These are phyloP conservation scores for Naganishia friedmannii DNA, from an alignment of 768 basidiomycete genomes.

Conservation along the genomic window DNA sequence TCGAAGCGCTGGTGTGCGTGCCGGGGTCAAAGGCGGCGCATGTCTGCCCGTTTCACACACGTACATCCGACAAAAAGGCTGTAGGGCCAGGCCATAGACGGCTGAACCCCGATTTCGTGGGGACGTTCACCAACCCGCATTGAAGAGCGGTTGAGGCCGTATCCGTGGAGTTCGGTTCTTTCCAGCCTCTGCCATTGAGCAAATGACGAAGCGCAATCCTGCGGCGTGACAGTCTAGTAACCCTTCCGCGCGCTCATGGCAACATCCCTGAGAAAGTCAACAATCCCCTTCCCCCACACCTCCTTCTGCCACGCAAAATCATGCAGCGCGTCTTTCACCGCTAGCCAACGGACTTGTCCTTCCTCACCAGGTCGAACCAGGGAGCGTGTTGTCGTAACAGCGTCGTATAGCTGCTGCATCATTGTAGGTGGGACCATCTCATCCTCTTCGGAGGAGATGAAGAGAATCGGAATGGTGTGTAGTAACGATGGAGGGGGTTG, in stretches of 20 bases:
- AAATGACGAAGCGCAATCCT: too few relatives aligned
- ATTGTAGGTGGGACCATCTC: conserved; percentile 57
- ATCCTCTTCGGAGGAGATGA: conserved; percentile 52
- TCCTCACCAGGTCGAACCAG: not conserved
- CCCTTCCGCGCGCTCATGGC: not conserved
- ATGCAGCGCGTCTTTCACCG: conserved; percentile 52
- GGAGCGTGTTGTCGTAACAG: conserved; percentile 1
- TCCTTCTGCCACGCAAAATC: conserved; percentile 53
- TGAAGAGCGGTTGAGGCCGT: too few relatives aligned
- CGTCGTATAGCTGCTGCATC: conserved; percentile 49
- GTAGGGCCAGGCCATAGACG: too few relatives aligned
- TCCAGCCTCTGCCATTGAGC: too few relatives aligned
- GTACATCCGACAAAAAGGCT: too few relatives aligned
- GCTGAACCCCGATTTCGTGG: too few relatives aligned
- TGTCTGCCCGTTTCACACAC: too few relatives aligned
- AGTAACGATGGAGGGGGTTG: not conserved
- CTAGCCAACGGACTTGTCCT: conserved; percentile 37
- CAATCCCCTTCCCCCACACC: conserved; percentile 47
- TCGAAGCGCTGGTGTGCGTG: too few relatives aligned
- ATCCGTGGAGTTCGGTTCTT: too few relatives aligned
- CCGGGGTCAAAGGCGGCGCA: too few relatives aligned
- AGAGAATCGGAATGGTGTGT: conserved; percentile 27
- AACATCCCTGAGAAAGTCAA: conserved; percentile 33
- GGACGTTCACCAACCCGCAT: too few relatives aligned
- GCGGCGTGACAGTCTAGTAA: not conserved